These are phyloP conservation scores for Fistulinella prunicolor DNA, from an alignment of 768 basidiomycete species.

Conservation along the genomic window DNA sequence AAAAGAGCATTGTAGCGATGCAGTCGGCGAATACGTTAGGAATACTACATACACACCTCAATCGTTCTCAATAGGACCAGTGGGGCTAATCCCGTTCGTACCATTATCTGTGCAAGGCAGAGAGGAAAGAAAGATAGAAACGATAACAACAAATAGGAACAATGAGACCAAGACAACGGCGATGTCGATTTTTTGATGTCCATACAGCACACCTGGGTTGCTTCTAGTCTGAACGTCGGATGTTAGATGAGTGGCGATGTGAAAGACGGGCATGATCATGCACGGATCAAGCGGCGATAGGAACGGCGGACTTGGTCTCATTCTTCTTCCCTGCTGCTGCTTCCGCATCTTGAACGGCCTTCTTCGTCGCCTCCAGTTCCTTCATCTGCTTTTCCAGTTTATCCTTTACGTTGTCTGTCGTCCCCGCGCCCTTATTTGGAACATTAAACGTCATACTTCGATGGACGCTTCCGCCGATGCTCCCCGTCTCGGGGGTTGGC, in stretches of 20 bases:
- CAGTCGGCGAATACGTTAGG: constrained; percentile 9
- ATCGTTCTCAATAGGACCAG: constrained; percentile 10
- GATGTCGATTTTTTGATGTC: constrained; percentile 18
- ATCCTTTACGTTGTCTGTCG: constrained; percentile 41
- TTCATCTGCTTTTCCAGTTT: constrained; percentile 52
- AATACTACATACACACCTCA: constrained; percentile 22
- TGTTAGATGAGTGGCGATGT: neutral
- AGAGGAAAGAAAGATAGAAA: constrained; percentile 7
- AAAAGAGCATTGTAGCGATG: constrained; percentile 9
- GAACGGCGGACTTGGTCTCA: constrained; percentile 45
- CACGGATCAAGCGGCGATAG: constrained; percentile 34
- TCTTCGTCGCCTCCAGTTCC: constrained; percentile 67
- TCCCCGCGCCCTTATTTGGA: constrained; percentile 22
- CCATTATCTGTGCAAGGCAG: constrained; percentile 6
- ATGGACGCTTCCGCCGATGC: constrained; percentile 66
- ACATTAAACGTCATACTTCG: constrained; percentile 70
- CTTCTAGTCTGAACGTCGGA: constrained; percentile 10
- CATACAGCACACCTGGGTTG: constrained; percentile 1
- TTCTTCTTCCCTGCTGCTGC: constrained; percentile 61
- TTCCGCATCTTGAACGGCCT: constrained; percentile 64
- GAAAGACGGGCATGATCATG: neutral
- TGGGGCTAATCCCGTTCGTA: constrained; percentile 10
- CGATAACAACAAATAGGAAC: constrained; percentile 18
- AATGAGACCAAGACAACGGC: constrained; percentile 12
- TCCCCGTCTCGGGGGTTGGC: constrained; percentile 59